phyloP scores from a whole-genome alignment of 352 stramenopile genomes.

The Phytophthora megakarya region DNA sequence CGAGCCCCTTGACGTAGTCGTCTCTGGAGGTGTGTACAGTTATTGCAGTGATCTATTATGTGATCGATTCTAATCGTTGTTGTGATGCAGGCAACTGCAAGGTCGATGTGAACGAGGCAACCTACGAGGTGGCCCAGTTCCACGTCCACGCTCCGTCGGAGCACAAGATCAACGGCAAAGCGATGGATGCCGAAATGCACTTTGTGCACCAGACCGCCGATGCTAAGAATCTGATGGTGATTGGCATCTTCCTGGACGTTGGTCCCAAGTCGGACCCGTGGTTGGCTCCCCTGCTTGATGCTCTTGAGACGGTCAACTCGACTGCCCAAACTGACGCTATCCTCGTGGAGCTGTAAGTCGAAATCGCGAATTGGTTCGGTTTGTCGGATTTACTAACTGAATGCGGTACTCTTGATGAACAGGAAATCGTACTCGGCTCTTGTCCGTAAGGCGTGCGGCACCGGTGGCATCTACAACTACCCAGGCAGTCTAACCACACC shows the following conservation, averaged over 20 bases:
- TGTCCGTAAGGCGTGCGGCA: slow-evolving; percentile 14
- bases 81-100: slow-evolving; percentile 19
- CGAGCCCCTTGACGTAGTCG: slow-evolving; percentile 35
- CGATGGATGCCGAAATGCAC: slow-evolving; percentile 58
- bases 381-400: slow-evolving; percentile 7
- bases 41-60: neutral
- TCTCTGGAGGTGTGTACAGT: slow-evolving; percentile 25
- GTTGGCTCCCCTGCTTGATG: slow-evolving; percentile 40
- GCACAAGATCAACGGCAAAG: slow-evolving; percentile 58
- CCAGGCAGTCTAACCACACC: slow-evolving; percentile 68
- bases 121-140: slow-evolving; percentile 42
- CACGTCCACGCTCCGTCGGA: slow-evolving; percentile 64
- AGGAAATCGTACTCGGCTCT: slow-evolving; percentile 45
- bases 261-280: slow-evolving; percentile 29
- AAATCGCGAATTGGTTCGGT: neutral
- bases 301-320: slow-evolving; percentile 39
- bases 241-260: slow-evolving; percentile 41
- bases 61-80: slow-evolving; percentile 6
- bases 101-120: slow-evolving; percentile 1
- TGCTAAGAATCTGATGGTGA: slow-evolving; percentile 42
- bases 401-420: slow-evolving; percentile 3
- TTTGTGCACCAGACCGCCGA: slow-evolving; percentile 59
- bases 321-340: slow-evolving; percentile 13
- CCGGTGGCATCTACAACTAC: slow-evolving; percentile 60
- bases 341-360: slow-evolving; percentile 39